phyloP scores from a whole-genome alignment of 495 filamentous ascomycete species.

The Articulospora tetracladia region DNA sequence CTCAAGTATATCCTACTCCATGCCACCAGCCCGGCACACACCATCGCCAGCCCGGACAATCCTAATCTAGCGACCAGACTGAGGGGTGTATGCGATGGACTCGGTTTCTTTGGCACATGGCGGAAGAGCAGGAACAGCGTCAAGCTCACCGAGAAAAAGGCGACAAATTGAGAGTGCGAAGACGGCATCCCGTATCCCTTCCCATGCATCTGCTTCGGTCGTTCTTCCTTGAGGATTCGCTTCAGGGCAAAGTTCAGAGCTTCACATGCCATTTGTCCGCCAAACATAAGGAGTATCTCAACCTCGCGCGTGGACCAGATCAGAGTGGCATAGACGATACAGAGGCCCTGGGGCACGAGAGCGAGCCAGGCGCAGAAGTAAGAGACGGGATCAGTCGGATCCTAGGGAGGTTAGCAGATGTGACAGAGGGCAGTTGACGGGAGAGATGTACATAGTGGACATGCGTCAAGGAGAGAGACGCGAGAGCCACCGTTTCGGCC shows the following conservation, averaged over 20 bases:
- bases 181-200: conserved; percentile 99
- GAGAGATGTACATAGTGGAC: conserved; percentile 77
- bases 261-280: conserved; percentile 89
- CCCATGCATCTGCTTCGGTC: conserved; percentile 76
- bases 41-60: conserved; percentile 52
- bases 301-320: conserved; percentile 87
- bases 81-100: conserved; percentile 47
- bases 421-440: not conserved
- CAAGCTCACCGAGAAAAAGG: conserved; percentile 82
- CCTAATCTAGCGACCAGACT: conserved; percentile 52
- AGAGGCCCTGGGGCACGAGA: conserved; percentile 86
- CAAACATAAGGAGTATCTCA: conserved; percentile 87
- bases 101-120: conserved; percentile 52
- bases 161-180: conserved; percentile 91
- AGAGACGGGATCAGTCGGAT: conserved; percentile 81
- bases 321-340: conserved; percentile 82
- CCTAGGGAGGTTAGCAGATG: conserved; percentile 46
- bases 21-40: conserved; percentile 65
- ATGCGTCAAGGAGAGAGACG: conserved; percentile 90
- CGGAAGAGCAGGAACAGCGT: conserved; percentile 77
- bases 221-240: conserved; percentile 84
- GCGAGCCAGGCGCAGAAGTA: conserved; percentile 89
- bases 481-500: conserved; percentile 64
- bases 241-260: conserved; percentile 90
- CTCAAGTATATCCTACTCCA: conserved; percentile 82